phyloP scores from a whole-genome alignment of 306 rosid species.

The Dicorynia guianensis region DNA sequence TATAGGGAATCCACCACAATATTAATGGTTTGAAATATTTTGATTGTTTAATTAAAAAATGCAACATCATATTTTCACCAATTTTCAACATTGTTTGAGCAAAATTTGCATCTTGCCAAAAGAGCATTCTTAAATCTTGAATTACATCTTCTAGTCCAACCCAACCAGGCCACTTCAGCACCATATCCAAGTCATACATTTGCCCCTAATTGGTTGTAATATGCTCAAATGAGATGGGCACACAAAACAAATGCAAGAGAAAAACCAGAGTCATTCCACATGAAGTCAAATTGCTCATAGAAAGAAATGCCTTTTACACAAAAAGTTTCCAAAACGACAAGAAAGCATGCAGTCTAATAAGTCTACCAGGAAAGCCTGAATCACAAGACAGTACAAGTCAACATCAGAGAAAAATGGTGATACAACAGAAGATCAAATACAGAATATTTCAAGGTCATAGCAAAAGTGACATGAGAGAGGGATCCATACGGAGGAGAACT shows the following conservation, averaged over 20 bases:
- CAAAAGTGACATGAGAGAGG: conserved; percentile 27
- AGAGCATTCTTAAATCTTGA: conserved; percentile 17
- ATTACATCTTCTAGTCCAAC: conserved; percentile 38
- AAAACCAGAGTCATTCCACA: conserved; percentile 31
- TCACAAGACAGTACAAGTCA: conserved; percentile 37
- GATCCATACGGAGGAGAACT: conserved; percentile 84
- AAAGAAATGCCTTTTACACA: conserved; percentile 81
- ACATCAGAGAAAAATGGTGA: background rate
- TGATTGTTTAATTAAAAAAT: background rate
- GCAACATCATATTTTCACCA: background rate
- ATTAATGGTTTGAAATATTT: background rate
- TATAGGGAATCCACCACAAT: background rate
- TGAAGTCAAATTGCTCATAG: conserved; percentile 28
- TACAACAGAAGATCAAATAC: conserved; percentile 35
- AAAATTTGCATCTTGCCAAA: conserved; percentile 3
- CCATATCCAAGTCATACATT: conserved; percentile 8
- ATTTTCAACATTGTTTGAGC: background rate
- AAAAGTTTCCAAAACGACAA: conserved; percentile 96
- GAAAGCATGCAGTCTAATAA: conserved; percentile 83
- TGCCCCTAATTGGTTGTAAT: conserved; percentile 20
- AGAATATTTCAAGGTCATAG: conserved; percentile 2
- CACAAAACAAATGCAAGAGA: conserved; percentile 37
- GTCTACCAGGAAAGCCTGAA: conserved; percentile 92
- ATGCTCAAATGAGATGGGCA: conserved; percentile 14
- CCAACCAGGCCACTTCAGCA: conserved; percentile 19